These are phyloP conservation scores for Sextonia rubra DNA, from an alignment of 164 flowering plant genomes.

Conservation along the genomic window DNA sequence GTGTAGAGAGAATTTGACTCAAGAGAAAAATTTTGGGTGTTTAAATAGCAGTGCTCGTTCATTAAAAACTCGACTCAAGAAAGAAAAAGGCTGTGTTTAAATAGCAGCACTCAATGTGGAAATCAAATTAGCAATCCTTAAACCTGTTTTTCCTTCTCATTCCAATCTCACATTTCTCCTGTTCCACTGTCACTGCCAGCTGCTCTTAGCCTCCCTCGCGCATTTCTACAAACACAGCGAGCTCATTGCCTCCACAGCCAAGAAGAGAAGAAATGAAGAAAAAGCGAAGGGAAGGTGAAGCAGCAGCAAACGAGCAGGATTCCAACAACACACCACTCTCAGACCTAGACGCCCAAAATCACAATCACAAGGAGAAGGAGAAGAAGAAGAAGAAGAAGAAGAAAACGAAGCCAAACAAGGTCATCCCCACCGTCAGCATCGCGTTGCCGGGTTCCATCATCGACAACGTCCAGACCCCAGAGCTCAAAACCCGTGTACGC, in stretches of 20 bases:
- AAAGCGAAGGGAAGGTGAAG: neutral
- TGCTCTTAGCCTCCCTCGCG: neutral
- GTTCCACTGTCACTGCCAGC: neutral
- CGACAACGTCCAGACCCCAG: constrained; percentile 78
- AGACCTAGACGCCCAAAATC: neutral
- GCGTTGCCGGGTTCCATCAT: constrained; percentile 91
- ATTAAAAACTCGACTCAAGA: too few species aligned
- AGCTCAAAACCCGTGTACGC: constrained; percentile 83
- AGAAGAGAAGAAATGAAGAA: neutral
- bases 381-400: constrained; percentile 18
- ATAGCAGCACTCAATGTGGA: too few species aligned
- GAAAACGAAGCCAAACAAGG: constrained; percentile 12
- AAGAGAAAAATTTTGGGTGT: too few species aligned
- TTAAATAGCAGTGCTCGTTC: too few species aligned
- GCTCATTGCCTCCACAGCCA: neutral
- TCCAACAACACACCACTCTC: too few species aligned
- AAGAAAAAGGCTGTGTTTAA: too few species aligned
- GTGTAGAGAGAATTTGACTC: too few species aligned
- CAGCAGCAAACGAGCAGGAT: neutral
- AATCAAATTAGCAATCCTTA: too few species aligned
- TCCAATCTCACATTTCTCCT: neutral
- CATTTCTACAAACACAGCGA: neutral
- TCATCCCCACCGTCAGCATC: constrained; percentile 59
- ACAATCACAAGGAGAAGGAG: constrained; percentile 28
- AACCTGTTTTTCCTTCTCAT: neutral